Evolutionary conservation across 73 alveolate genomes (phyloP), one percentile per base, ranked within the genome.

Genomic region (Stentor coeruleus): DNA sequence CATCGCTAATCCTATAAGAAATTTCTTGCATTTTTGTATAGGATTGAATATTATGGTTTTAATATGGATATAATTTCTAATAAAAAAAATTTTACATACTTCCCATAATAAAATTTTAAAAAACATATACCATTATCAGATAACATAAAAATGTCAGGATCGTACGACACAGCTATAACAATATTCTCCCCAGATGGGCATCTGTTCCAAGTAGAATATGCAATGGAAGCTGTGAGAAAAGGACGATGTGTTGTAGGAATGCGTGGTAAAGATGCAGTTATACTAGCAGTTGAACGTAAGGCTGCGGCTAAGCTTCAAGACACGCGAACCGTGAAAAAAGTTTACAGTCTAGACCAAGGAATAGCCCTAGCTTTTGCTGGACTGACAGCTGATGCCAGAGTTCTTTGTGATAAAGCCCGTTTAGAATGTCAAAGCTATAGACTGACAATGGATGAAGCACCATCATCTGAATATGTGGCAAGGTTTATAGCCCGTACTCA

Each of bases 121-220:
- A 86, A 79, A 82, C 76, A 86, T 66, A 89, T n/a, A n/a, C n/a
- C n/a, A n/a, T n/a, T n/a, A n/a, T n/a, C n/a, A n/a, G n/a, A n/a
- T n/a, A n/a, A 74, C 77, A 77, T 60, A 81, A 91, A 93, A 86
- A 94, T 90, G 97, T 85, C 93, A 81, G n/a, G 85, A 85, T 83
- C 66, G 28, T 96, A 96, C 95, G 99, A 96, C 87, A 96, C 96
- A 84, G 97, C 99, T 30, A 86, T 96, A 89, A 95, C 99, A 26
- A 95, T 94, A 72, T 96, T 96, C 85, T 95, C 98, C 41, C 98
- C 98, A 74, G 98, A 94, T 84, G 99, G 98, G 30, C 94, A 94
- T 84, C 91, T 96, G 39, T 92, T 94, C 93, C 96, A 96, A 85
- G 98, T 96, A 3, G 98, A 96, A 91, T 96, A 96, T 83, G 99